Conservation (phyloP, 75 land plant genomes). For the Pseudotsuga menziesii region DNA sequence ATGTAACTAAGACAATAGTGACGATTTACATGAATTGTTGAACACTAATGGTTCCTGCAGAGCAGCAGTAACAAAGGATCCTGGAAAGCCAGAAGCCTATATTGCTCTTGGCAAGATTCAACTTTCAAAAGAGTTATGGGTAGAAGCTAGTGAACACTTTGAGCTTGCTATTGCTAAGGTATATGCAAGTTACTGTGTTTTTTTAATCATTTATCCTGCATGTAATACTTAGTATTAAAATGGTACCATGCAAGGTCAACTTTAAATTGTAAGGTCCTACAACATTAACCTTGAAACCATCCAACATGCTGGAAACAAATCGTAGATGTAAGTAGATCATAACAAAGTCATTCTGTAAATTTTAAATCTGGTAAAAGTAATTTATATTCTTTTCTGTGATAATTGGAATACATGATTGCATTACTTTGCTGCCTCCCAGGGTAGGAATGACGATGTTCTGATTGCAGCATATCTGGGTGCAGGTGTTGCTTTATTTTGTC, state of each 20-base stretch:
- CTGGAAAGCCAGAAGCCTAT: slow-evolving; percentile 20
- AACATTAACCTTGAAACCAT: not conserved
- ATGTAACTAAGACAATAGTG: no score
- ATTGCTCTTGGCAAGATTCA: slow-evolving; percentile 23
- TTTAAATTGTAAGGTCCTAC: not conserved
- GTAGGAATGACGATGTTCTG: slow-evolving; percentile 10
- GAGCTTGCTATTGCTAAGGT: slow-evolving; percentile 24
- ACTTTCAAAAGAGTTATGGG: slow-evolving; percentile 12
- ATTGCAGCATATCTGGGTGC: slow-evolving; percentile 24
- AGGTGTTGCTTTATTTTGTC: slow-evolving; percentile 16
- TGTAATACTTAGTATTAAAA: not conserved
- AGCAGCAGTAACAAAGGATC: slow-evolving; percentile 17
- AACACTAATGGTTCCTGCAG: slow-evolving; percentile 8
- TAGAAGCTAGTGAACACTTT: slow-evolving; percentile 18
- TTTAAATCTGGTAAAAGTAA: slow-evolving; percentile 1
- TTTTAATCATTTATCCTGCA: not conserved
- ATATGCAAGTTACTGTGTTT: slow-evolving; percentile 1
- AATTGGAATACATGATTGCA: not conserved
- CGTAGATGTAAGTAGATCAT: not conserved
- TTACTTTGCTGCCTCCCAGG: slow-evolving; percentile 3
- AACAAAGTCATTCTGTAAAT: not conserved
- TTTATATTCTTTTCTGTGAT: not conserved
- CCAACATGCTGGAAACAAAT: not conserved
- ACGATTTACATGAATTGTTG: no score
- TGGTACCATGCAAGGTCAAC: not conserved